Evolutionary conservation across 306 rosid genomes (phyloP), one percentile per base, ranked within the genome.

Genomic region (Arachis hypogaea): DNA sequence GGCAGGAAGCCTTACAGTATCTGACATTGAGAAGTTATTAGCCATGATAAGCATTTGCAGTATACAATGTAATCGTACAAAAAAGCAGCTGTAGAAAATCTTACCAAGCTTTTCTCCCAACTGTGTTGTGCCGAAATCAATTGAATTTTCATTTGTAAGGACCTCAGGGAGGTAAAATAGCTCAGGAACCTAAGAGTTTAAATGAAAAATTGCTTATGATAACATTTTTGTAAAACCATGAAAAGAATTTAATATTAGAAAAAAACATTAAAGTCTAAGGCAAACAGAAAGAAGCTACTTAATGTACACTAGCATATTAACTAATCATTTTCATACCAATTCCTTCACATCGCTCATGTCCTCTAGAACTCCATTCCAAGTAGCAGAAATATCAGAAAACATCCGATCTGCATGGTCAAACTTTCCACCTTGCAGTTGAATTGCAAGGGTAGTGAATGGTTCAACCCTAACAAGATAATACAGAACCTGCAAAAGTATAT

Each of bases 331-430:
- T 9, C 83, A 87, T 86, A 94, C 99, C 94, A 94, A 70, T 86
- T 94, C 99, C 80, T 94, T 94, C 85, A 94, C 98, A 77, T 94
- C 99, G 83, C 96, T 94, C 99, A 92, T 94, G 79, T 94, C 97
- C 83, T 94, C 99, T 68, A 86, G 80, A 83, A 92, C 93, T 68
- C 99, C 99, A 85, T 90, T 82, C 99, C 99, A 94, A 46, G 99
- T 94, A 77, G 86, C 87, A 80, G 88, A 77, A 80, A 94, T 86
- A 83, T 94, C 99, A 58, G 88, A 92, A 83, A 94, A 94, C 99
- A 94, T 89, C 77, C 99, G 78, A 87, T 94, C 99, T 64, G 99
- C 99, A 80, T 94, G 99, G 82, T 94, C 99, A 82, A 94, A 94
- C 76, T 92, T 90, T 40, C 99, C 99, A 46, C 97, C 99, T 90